A percentile compares a stretch with the other conserved stretches of the same genome.
Evolutionary conservation across 2,329 filamentous ascomycete species (phyloP).

Genomic region (Apiospora hydei): DNA sequence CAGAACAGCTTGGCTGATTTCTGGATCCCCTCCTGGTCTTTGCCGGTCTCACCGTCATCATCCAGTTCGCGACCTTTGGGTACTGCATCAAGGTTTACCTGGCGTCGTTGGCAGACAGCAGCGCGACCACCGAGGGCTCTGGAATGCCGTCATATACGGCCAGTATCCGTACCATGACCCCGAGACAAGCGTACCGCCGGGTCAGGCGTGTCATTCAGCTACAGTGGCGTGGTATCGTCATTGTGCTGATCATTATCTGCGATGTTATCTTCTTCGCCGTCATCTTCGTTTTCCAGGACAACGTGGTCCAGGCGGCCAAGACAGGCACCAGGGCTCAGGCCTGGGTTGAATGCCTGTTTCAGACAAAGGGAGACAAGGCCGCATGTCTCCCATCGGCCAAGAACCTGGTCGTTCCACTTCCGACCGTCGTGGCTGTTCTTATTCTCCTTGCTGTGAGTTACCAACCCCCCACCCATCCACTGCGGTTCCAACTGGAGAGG

Average conservation of each 20-base stretch:
- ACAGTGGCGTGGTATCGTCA: conserved; percentile 92
- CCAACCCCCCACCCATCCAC: background rate
- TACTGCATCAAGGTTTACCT: conserved; percentile 98
- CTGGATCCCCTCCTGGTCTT: conserved; percentile 85
- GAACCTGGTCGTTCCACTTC: conserved; percentile 73
- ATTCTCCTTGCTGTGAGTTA: conserved; percentile 79
- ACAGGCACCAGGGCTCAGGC: conserved; percentile 61
- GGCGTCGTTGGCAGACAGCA: conserved; percentile 78
- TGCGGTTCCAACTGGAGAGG: conserved; percentile 33
- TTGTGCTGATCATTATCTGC: conserved; percentile 87
- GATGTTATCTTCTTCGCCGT: conserved; percentile 95
- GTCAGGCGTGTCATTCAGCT: conserved; percentile 86
- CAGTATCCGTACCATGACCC: conserved; percentile 79
- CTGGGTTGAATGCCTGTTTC: conserved; percentile 78
- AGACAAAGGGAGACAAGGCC: conserved; percentile 64
- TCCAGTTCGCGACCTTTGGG: conserved; percentile 73
- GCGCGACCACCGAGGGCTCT: conserved; percentile 73
- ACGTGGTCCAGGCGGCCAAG: conserved; percentile 67
- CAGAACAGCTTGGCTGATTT: conserved; percentile 81
- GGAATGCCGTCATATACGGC: conserved; percentile 77
- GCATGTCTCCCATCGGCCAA: conserved; percentile 69
- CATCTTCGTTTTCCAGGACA: conserved; percentile 88
- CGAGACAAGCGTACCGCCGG: conserved; percentile 86
- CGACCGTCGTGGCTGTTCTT: conserved; percentile 81
- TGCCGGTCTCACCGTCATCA: conserved; percentile 67